Base-by-base conservation (phyloP, 805 yeast genomes). In the Kodamaea restingae region DNA sequence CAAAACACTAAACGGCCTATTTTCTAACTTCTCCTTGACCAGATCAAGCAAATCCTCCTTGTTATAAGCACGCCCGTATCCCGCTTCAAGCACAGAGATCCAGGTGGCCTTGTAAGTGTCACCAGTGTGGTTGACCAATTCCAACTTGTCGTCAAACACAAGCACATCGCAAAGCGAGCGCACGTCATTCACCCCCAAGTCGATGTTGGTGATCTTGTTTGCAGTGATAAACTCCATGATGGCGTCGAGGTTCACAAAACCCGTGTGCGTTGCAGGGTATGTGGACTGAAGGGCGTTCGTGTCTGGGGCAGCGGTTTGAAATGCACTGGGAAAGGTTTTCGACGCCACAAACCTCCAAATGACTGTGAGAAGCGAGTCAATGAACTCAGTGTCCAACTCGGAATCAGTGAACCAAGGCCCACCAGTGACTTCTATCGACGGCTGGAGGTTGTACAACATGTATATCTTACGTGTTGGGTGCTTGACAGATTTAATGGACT, bases 381-480 rank as follows among this genome's bases (percentile, higher is more conserved):
- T 90, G 54, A 93, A 93, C 60, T 91, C 98, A 2, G 88, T 80
- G 57, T 93, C 98, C 41, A 93, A 71, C 61, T 93, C 98, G 25
- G 90, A 80, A 57, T 93, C 98, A 0, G 97, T 88, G 57, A 90
- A 93, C 98, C 98, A 93, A 3, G 98, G 98, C 4, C 98, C 98
- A 47, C 98, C 98, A 0, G 98, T 93, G 27, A 93, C 93, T 49
- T 91, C 98, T 22, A 87, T 81, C 3, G 95, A 84, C 4, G 98
- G 98, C 57, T 88, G 96, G 48, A 93, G 67, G 55, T 87, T 81
- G 58, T 90, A 91, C 39, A 93, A 71, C 98, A 93, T 93, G 62
- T 91, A 95, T 24, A 93, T 91, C 55, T 93, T 93, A 48, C 98
- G 75, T 1, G 97, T 91, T 10, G 98, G 97, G 60, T 77, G 81